Evolutionary conservation across 2,329 filamentous ascomycete genomes (phyloP).

Genomic region (Achaetomium macrosporum): DNA sequence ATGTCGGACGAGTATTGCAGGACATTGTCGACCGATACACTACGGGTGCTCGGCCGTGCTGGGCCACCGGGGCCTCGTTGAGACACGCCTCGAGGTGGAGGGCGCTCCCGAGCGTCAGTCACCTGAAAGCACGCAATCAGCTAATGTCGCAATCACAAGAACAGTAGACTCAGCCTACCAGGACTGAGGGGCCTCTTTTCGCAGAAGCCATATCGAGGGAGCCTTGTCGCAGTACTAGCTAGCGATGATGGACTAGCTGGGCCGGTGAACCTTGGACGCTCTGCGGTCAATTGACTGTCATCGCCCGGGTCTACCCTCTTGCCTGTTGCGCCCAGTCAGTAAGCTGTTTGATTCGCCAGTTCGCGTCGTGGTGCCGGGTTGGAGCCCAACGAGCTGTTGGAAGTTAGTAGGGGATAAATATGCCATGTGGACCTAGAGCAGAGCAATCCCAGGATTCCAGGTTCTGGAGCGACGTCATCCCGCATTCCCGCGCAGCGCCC

Average conservation of each 20-base stretch:
- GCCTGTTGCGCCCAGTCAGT: too few species aligned
- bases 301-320: too few species aligned
- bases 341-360: too few species aligned
- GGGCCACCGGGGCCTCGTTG: slow-evolving; percentile 23
- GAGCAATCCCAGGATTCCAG: too few species aligned
- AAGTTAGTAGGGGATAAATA: too few species aligned
- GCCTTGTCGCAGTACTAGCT: not conserved
- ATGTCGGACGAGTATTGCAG: slow-evolving; percentile 92
- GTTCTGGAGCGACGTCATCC: too few species aligned
- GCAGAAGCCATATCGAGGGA: slow-evolving; percentile 34
- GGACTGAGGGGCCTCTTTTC: slow-evolving; percentile 55
- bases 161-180: slow-evolving; percentile 39
- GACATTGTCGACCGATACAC: slow-evolving; percentile 89
- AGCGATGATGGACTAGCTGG: too few species aligned
- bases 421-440: too few species aligned
- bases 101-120: slow-evolving; percentile 51
- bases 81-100: slow-evolving; percentile 27
- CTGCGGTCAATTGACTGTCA: not conserved
- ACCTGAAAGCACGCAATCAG: slow-evolving; percentile 36
- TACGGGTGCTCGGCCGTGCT: slow-evolving; percentile 52
- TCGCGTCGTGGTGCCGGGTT: too few species aligned
- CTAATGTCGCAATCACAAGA: not conserved
- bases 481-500: too few species aligned
- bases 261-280: too few species aligned
- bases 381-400: too few species aligned